Evolutionary conservation across 1,284 basidiomycete genomes (phyloP).

Genomic region (Trichosporon sp.): DNA sequence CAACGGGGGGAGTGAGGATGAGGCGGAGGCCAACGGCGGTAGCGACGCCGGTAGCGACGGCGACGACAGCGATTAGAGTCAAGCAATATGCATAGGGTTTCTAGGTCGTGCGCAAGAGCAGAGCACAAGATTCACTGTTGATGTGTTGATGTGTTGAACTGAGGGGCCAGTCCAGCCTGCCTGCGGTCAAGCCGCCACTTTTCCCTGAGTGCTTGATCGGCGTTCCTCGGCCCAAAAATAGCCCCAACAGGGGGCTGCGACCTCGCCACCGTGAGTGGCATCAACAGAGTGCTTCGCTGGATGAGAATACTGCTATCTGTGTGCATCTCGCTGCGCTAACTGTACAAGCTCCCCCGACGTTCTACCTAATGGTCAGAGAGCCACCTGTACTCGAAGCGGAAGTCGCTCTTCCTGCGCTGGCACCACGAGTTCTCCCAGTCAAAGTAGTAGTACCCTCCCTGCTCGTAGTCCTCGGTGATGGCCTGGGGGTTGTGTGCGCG

Average conservation of each 20-base stretch:
- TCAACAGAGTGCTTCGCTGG: no score
- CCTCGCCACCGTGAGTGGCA: no score
- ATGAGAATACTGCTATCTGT: slow-evolving; percentile 12
- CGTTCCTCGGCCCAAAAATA: background rate
- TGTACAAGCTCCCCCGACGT: slow-evolving; percentile 12
- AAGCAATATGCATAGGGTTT: slow-evolving; percentile 9
- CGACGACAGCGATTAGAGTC: slow-evolving; percentile 18
- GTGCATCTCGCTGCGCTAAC: slow-evolving; percentile 12
- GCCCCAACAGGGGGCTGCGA: background rate
- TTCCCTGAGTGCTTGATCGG: background rate
- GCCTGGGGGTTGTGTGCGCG: slow-evolving; percentile 97
- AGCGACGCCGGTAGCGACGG: slow-evolving; percentile 20
- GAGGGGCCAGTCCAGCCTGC: no score
- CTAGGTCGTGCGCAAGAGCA: background rate
- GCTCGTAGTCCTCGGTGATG: slow-evolving; percentile 99
- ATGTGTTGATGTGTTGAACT: no score
- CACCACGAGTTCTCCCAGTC: slow-evolving; percentile 99
- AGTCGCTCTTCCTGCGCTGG: slow-evolving; percentile 96
- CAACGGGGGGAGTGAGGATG: background rate
- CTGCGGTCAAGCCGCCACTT: background rate
- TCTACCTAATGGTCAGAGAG: slow-evolving; percentile 19
- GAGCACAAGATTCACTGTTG: no score
- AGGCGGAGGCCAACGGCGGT: background rate
- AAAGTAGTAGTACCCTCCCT: slow-evolving; percentile 96
- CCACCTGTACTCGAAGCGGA: slow-evolving; percentile 72